Conservation (phyloP, 176 grass and related monocot genomes). For the Oryza nivara region DNA sequence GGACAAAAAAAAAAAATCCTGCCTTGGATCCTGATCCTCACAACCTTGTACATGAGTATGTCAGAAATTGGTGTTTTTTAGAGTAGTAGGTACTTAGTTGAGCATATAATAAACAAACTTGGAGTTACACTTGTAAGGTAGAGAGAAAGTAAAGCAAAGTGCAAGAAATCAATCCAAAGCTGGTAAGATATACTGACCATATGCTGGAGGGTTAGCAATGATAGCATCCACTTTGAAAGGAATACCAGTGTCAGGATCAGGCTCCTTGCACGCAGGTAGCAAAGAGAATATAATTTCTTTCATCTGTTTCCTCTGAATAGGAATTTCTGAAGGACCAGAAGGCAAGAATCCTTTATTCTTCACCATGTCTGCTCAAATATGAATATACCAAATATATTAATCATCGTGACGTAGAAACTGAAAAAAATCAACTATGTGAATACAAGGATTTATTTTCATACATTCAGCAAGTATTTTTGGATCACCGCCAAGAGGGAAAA, state of each 20-base stretch:
- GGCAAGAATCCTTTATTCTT: conserved; percentile 99
- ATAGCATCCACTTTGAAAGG: conserved; percentile 88
- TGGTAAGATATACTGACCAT: conserved; percentile 64
- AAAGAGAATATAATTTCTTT: conserved; percentile 97
- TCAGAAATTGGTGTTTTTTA: background rate
- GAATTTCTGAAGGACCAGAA: conserved; percentile 86
- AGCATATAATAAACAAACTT: background rate
- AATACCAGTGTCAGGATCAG: conserved; percentile 67
- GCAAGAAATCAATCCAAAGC: conserved; percentile 18
- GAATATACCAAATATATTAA: conserved; percentile 18
- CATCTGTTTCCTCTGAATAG: conserved; percentile 90
- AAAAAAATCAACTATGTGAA: background rate
- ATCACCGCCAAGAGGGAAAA: conserved; percentile 93
- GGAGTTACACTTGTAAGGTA: background rate
- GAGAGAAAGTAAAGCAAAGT: background rate
- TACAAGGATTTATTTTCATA: conserved; percentile 33
- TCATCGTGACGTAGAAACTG: conserved; percentile 8
- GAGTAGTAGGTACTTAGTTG: background rate
- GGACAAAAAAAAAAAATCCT: background rate
- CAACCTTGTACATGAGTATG: background rate
- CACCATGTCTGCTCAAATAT: conserved; percentile 80
- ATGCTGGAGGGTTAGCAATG: conserved; percentile 91
- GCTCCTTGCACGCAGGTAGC: conserved; percentile 71
- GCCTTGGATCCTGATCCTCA: background rate
- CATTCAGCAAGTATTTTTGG: conserved; percentile 95